These are phyloP conservation scores for Penicillium canariense DNA, from an alignment of 495 filamentous ascomycete genomes.

Conservation along the genomic window DNA sequence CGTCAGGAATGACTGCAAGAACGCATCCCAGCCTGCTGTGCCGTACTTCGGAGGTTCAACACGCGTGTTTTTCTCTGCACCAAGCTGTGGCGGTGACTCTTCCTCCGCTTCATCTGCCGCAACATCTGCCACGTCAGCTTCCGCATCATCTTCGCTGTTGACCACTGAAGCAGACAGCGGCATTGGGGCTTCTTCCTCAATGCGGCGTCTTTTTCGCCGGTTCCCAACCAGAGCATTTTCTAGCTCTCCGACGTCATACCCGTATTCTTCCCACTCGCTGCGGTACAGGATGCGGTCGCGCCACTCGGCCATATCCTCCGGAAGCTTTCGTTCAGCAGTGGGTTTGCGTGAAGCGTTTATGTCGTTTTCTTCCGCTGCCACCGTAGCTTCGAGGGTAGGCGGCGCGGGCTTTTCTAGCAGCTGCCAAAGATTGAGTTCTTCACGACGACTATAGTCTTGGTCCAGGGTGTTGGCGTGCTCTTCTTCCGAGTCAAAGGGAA, in stretches of 20 bases:
- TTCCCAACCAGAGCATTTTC: conserved; percentile 35
- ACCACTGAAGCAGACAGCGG: neutral
- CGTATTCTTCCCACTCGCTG: conserved; percentile 51
- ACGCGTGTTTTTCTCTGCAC: conserved; percentile 2
- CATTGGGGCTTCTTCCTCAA: conserved; percentile 13
- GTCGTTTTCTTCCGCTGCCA: conserved; percentile 18
- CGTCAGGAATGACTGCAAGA: conserved; percentile 1
- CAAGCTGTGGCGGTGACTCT: neutral
- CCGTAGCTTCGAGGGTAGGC: conserved; percentile 5
- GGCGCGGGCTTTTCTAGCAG: conserved; percentile 40
- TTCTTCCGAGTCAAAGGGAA: conserved; percentile 39
- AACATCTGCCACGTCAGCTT: too few relatives aligned
- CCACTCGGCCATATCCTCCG: conserved; percentile 43
- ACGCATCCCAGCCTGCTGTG: conserved; percentile 1
- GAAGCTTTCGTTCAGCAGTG: conserved; percentile 26
- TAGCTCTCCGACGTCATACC: conserved; percentile 28
- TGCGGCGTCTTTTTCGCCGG: conserved; percentile 32
- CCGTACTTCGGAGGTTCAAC: conserved; percentile 8
- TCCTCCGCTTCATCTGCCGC: neutral
- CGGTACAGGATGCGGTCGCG: conserved; percentile 42
- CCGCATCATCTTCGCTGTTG: neutral
- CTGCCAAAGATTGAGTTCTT: conserved; percentile 58
- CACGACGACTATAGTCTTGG: conserved; percentile 41
- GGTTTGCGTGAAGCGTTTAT: conserved; percentile 14
- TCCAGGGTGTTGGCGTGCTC: conserved; percentile 56